phyloP scores from a whole-genome alignment of 2,329 filamentous ascomycete genomes.

The Exophiala oligosperma region DNA sequence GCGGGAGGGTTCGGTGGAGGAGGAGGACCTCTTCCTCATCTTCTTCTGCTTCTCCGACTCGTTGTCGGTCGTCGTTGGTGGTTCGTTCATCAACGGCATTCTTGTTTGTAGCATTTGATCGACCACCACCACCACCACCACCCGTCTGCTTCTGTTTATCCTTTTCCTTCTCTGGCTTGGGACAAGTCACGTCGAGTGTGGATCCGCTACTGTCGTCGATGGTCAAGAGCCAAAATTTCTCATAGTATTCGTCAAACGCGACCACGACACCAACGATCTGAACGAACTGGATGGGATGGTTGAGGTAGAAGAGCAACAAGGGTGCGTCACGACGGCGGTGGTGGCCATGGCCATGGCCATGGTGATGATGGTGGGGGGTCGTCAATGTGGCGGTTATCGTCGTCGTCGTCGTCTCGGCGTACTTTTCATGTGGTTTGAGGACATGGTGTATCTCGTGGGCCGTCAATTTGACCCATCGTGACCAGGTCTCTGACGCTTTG shows the following conservation, averaged over 20 bases:
- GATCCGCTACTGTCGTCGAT: slow-evolving; percentile 63
- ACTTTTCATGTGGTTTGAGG: slow-evolving; percentile 17
- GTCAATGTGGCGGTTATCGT: neutral
- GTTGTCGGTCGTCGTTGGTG: neutral
- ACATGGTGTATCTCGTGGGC: slow-evolving; percentile 52
- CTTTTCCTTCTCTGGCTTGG: slow-evolving; percentile 33
- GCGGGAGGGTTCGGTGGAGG: slow-evolving; percentile 32
- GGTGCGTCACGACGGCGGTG: neutral
- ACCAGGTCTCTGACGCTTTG: slow-evolving; percentile 59
- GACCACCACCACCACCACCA: too few relatives aligned
- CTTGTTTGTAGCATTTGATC: too few relatives aligned
- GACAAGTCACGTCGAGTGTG: slow-evolving; percentile 56
- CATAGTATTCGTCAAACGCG: slow-evolving; percentile 44
- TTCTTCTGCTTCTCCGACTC: neutral
- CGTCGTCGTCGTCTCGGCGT: slow-evolving; percentile 14
- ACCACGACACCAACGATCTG: slow-evolving; percentile 71
- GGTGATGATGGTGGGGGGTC: slow-evolving; percentile 1
- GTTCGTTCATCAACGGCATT: neutral
- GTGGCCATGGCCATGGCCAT: neutral
- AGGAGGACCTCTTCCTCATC: neutral
- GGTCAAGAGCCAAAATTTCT: slow-evolving; percentile 45
- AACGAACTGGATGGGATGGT: slow-evolving; percentile 76
- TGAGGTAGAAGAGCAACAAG: slow-evolving; percentile 64
- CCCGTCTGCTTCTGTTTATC: neutral
- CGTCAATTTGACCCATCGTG: slow-evolving; percentile 63